These are phyloP conservation scores for Astrothelium subdiscretum DNA, from an alignment of 495 filamentous ascomycete genomes.

Conservation along the genomic window DNA sequence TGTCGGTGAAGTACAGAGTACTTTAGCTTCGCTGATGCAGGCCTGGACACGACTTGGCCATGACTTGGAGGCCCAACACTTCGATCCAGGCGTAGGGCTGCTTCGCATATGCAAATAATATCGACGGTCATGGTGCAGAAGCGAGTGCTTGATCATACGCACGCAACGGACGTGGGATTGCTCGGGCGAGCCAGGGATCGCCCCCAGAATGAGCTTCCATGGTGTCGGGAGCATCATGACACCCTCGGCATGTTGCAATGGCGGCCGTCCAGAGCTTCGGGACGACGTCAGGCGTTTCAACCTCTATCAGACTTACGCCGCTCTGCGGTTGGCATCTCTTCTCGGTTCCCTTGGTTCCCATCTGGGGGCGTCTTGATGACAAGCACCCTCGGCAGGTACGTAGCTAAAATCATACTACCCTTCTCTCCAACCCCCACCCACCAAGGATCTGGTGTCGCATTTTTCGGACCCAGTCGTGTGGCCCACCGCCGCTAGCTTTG, in stretches of 20 bases:
- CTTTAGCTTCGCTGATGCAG: too few relatives aligned
- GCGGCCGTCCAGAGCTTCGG: neutral
- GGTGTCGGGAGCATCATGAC: neutral
- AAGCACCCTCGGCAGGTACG: too few relatives aligned
- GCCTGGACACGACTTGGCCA: too few relatives aligned
- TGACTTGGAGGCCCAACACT: too few relatives aligned
- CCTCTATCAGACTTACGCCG: too few relatives aligned
- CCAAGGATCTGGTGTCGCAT: neutral
- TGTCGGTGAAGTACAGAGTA: neutral
- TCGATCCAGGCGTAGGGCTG: neutral
- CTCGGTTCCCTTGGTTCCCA: neutral
- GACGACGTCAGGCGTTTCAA: neutral
- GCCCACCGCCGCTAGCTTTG: too few relatives aligned
- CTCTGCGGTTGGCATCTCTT: neutral
- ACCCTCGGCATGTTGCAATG: too few relatives aligned
- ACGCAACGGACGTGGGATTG: too few relatives aligned
- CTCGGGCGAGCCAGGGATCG: neutral
- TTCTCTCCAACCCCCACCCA: too few relatives aligned
- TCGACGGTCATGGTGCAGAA: neutral
- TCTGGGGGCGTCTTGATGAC: neutral
- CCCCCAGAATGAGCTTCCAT: neutral
- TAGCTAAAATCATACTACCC: too few relatives aligned
- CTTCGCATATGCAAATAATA: neutral
- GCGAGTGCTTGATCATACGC: too few relatives aligned
- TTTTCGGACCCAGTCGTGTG: too few relatives aligned